Evolutionary conservation across 1,284 basidiomycete genomes (phyloP).

Genomic region (Leccinum ponderosum): DNA sequence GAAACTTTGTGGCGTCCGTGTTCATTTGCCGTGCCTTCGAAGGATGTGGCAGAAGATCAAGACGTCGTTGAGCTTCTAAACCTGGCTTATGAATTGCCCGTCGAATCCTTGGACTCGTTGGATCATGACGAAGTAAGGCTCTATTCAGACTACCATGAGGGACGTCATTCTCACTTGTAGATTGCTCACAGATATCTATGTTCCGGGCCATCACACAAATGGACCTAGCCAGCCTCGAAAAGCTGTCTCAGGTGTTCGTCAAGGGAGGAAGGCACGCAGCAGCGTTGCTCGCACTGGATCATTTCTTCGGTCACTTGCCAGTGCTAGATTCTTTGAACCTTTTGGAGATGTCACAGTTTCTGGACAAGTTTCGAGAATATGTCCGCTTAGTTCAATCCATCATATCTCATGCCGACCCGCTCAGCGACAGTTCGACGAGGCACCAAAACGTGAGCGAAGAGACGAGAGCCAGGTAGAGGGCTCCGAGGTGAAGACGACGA

Average conservation of each 20-base stretch:
- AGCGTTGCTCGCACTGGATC: conserved; percentile 29
- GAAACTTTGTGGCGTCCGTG: conserved; percentile 25
- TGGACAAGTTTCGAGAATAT: conserved; percentile 41
- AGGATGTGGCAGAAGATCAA: conserved; percentile 10
- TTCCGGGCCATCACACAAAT: conserved; percentile 21
- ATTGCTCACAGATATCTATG: conserved; percentile 23
- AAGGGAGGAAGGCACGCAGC: conserved; percentile 1
- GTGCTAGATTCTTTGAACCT: conserved; percentile 11
- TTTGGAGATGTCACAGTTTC: conserved; percentile 31
- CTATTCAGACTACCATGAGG: not conserved
- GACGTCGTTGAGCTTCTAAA: conserved; percentile 16
- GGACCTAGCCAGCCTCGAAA: conserved; percentile 11
- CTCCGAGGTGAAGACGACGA: conserved; percentile 73
- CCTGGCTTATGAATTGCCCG: conserved; percentile 19
- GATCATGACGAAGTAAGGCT: conserved; percentile 19
- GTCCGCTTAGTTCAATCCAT: conserved; percentile 35
- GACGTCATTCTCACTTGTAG: not conserved
- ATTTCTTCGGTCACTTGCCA: conserved; percentile 21
- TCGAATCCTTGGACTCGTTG: conserved; percentile 12
- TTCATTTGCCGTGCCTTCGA: conserved; percentile 22
- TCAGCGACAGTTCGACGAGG: conserved; percentile 22
- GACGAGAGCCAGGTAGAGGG: conserved; percentile 98
- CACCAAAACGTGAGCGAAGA: conserved; percentile 87
- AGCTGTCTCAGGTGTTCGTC: conserved; percentile 15
- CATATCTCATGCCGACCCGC: conserved; percentile 29